Conservation (phyloP, 192 early-diverging fungal genomes). For the Obelidium mucronatum region DNA sequence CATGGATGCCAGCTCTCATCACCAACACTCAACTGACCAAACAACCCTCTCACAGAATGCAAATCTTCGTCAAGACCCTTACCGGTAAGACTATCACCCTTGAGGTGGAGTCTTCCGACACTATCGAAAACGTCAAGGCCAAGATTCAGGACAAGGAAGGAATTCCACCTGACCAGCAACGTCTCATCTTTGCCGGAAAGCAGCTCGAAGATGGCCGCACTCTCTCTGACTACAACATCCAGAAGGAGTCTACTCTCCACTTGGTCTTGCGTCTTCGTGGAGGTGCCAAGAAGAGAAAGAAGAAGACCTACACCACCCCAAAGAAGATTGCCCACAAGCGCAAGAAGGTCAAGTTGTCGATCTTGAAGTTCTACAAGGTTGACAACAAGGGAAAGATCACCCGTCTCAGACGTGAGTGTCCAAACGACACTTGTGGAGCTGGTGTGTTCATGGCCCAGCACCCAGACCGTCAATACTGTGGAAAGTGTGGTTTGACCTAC, state of each 20-base stretch:
- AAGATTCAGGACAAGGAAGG: too few species aligned
- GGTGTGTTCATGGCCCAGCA: constrained; percentile 99
- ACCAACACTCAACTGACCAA: too few species aligned
- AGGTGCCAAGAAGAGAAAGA: constrained; percentile 94
- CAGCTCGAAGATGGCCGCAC: too few species aligned
- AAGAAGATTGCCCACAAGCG: constrained; percentile 99
- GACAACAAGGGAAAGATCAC: constrained; percentile 97
- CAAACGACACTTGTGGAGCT: constrained; percentile 94
- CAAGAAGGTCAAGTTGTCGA: constrained; percentile 98
- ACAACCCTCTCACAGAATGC: constrained; percentile 49
- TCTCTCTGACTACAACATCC: too few species aligned
- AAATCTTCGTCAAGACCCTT: constrained; percentile 80
- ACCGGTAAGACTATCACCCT: too few species aligned
- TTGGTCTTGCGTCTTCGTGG: too few species aligned
- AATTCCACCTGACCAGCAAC: too few species aligned
- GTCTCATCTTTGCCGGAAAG: too few species aligned
- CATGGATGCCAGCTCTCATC: too few species aligned
- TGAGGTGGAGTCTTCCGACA: too few species aligned
- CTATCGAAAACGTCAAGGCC: too few species aligned
- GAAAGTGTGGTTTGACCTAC: constrained; percentile 94
- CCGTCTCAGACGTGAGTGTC: constrained; percentile 98
- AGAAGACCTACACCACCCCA: constrained; percentile 99
- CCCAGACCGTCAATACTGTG: constrained; percentile 98
- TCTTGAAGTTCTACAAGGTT: constrained; percentile 99
- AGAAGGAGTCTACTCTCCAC: too few species aligned